These are phyloP conservation scores for Brassica cretica DNA, from an alignment of 345 rosid species.

Conservation along the genomic window DNA sequence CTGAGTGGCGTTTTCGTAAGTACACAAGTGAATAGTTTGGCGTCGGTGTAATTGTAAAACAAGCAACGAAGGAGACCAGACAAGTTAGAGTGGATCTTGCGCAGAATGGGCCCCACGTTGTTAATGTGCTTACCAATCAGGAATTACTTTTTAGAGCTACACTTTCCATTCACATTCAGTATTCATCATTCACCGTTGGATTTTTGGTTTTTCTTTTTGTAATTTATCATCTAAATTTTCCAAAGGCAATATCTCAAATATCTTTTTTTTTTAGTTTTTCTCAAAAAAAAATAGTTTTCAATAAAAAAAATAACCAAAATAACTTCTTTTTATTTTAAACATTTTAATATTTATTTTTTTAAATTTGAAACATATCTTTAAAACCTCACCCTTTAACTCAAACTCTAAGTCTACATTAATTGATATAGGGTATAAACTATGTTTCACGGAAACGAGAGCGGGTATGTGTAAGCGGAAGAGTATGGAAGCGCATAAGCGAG, in stretches of 20 bases:
- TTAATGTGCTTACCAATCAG: constrained; percentile 9
- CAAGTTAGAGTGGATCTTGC: neutral
- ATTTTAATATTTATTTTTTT: too few relatives aligned
- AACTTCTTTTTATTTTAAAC: too few relatives aligned
- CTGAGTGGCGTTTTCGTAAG: constrained; percentile 15
- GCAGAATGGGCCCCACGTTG: constrained; percentile 6
- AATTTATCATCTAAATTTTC: neutral
- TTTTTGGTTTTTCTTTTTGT: neutral
- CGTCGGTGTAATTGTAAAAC: neutral
- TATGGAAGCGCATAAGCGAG: too few relatives aligned
- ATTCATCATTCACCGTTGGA: constrained; percentile 3
- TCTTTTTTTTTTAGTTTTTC: too few relatives aligned
- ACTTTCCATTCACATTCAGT: neutral
- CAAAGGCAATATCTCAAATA: neutral
- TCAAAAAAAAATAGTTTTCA: too few relatives aligned
- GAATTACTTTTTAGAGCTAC: constrained; percentile 2
- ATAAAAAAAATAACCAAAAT: too few relatives aligned
- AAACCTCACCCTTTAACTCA: too few relatives aligned
- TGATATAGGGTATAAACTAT: too few relatives aligned
- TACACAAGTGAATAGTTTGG: constrained; percentile 1
- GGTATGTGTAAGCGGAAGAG: too few relatives aligned
- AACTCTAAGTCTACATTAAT: too few relatives aligned
- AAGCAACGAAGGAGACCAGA: neutral
- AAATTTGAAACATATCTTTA: too few relatives aligned
- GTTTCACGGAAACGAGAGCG: too few relatives aligned